Percentiles rank a stretch among this genome's conserved stretches.
Conservation (phyloP, 83 land plant species). For the Diphasiastrum complanatum region DNA sequence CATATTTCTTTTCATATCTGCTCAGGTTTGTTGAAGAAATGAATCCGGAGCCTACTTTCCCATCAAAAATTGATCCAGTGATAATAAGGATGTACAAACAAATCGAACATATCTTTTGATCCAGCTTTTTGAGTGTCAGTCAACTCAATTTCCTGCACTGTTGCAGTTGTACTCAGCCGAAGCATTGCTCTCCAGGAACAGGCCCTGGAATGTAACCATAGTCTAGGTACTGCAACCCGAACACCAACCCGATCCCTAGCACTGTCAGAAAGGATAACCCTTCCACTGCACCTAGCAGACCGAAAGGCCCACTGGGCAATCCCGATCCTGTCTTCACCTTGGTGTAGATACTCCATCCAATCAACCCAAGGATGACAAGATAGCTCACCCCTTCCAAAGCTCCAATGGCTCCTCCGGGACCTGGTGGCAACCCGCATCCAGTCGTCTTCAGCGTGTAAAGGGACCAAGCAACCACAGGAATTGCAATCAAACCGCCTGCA, state of each 20-base stretch:
- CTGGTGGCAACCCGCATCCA: slow-evolving; percentile 96
- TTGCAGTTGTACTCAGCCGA: slow-evolving; percentile 58
- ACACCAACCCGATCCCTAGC: slow-evolving; percentile 66
- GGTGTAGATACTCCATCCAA: slow-evolving; percentile 79
- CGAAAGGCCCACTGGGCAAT: slow-evolving; percentile 79
- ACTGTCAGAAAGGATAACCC: slow-evolving; percentile 72
- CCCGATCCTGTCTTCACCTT: slow-evolving; percentile 89
- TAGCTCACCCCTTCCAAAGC: slow-evolving; percentile 93
- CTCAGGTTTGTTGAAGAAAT: too few relatives aligned
- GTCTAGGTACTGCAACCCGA: slow-evolving; percentile 75
- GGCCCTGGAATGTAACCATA: slow-evolving; percentile 89
- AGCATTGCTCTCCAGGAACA: slow-evolving; percentile 83
- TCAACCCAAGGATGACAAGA: slow-evolving; percentile 61
- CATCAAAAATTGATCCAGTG: too few relatives aligned
- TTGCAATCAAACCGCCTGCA: slow-evolving; percentile 56
- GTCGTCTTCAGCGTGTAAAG: slow-evolving; percentile 89
- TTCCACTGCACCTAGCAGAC: slow-evolving; percentile 91
- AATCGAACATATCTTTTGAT: too few relatives aligned
- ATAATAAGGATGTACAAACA: too few relatives aligned
- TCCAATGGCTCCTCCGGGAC: slow-evolving; percentile 90
- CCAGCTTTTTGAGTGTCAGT: too few relatives aligned
- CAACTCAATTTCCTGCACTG: too few relatives aligned
- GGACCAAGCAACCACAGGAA: slow-evolving; percentile 85
- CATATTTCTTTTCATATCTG: too few relatives aligned
- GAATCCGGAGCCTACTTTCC: too few relatives aligned